Evolutionary conservation across 1,139 yeast species (phyloP).

Genomic region (Saccharomyces uvarum): DNA sequence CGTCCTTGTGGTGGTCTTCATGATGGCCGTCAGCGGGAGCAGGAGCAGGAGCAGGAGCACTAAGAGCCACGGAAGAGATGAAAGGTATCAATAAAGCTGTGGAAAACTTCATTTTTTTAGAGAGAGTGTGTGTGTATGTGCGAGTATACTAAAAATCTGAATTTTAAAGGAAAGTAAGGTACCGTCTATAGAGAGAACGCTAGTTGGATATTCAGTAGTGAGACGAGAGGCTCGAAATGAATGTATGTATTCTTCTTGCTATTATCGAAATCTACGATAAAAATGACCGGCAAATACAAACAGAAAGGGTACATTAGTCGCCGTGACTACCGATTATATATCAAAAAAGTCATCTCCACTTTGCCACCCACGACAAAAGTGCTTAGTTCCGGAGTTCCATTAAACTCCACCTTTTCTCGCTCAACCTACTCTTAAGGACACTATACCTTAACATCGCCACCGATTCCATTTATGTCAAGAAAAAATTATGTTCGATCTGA

Average conservation of each 20-base stretch:
- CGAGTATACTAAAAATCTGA: neutral
- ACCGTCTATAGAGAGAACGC: constrained; percentile 3
- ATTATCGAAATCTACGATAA: neutral
- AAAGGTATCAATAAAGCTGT: constrained; percentile 9
- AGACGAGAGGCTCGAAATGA: neutral
- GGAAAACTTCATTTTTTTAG: constrained; percentile 14
- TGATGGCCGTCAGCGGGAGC: constrained; percentile 45
- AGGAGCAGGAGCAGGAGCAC: constrained; percentile 21
- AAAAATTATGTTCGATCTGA: neutral
- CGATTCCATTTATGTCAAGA: neutral
- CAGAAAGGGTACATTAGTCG: neutral
- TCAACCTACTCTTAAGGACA: neutral
- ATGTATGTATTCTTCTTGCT: neutral
- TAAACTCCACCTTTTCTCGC: neutral
- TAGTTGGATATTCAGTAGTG: neutral
- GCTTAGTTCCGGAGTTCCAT: neutral
- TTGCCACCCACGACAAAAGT: neutral
- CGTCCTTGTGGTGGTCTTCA: constrained; percentile 34
- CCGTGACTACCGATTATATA: neutral
- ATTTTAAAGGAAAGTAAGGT: neutral
- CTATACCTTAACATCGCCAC: neutral
- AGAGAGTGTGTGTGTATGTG: neutral
- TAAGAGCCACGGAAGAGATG: constrained; percentile 12
- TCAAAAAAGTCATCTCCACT: neutral
- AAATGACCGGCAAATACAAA: neutral